These are phyloP conservation scores for Barnettozyma californica DNA, from an alignment of 805 yeast genomes.

Conservation along the genomic window DNA sequence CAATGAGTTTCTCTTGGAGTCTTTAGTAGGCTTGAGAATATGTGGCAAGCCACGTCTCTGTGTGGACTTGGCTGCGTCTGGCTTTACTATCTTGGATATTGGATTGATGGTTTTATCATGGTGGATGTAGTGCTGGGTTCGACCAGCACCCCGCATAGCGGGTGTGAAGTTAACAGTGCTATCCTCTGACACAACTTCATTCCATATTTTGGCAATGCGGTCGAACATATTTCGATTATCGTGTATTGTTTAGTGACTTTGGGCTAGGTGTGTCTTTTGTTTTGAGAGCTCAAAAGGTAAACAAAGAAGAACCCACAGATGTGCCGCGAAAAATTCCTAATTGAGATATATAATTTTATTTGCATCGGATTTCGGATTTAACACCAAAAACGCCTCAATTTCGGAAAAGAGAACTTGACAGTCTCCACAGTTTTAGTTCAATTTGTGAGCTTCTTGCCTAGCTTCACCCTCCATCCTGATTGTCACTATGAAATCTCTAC, in stretches of 20 bases:
- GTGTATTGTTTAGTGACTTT: neutral
- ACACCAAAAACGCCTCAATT: neutral
- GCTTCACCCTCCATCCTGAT: neutral
- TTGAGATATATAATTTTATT: neutral
- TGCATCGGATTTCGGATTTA: neutral
- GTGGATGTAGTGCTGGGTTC: conserved; percentile 15
- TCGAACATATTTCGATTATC: conserved; percentile 17
- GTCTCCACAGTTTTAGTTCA: neutral
- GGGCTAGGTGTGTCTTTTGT: neutral
- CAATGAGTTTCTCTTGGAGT: conserved; percentile 12
- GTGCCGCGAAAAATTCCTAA: neutral
- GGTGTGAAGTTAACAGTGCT: conserved; percentile 14
- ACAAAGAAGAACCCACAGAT: neutral
- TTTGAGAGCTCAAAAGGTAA: neutral
- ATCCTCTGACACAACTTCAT: conserved; percentile 18
- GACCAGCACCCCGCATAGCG: conserved; percentile 3
- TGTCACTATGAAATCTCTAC: neutral
- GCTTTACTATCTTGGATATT: conserved; percentile 7
- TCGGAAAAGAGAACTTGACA: neutral
- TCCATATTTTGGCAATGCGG: conserved; percentile 21
- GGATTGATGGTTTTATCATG: conserved; percentile 6
- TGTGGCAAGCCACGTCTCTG: conserved; percentile 16
- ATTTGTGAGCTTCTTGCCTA: neutral
- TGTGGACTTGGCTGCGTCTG: neutral
- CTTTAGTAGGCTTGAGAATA: conserved; percentile 16